Evolutionary conservation across 495 filamentous ascomycete genomes (phyloP), one percentile per base, ranked within the genome.

Genomic region (Xylaria scruposa): DNA sequence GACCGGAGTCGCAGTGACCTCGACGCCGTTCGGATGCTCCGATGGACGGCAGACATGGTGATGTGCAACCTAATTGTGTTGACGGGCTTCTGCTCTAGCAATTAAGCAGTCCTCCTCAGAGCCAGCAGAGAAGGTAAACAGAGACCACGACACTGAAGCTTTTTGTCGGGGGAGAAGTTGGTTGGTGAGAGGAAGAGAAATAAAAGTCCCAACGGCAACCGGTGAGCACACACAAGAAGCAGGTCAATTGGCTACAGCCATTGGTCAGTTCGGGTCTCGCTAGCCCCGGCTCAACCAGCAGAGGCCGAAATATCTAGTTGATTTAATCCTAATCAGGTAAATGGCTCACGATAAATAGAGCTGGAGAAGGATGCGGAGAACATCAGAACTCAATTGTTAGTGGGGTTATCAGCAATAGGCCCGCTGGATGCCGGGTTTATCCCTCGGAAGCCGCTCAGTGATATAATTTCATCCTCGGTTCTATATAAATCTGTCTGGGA

Each of bases 1-100:
- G 73, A 67, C 42, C 75, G 77, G 40, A 81, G 67, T 64, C 79
- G 79, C 59, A 81, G 72, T 33, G 79, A 76, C 72, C 73, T 77
- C 60, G 80, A 77, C 31, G 73, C 78, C 24, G 76, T 74, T 70
- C 76, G 77, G 63, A 80, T 70, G 71, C 77, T 74, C 68, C 76
- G 72, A 68, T 75, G 72, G 70, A 77, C 74, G 72, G 74, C 76
- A 76, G 80, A 80, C 78, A 79, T 79, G 33, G 68, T 77, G 67
- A 63, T 51, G 51, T 62, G 51, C 17, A 36, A 38, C 46, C 38
- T 47, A 58, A 17, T 21, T 19, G 62, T 70, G 13, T 62, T 44
- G 59, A 15, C 31, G n/a, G 59, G 59, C 59, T 40, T 24, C 59
- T 61, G 36, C 54, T 33, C 29, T 17, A 38, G 31, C 58, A 29